These are phyloP conservation scores for Farysia itapuensis DNA, from an alignment of 1,284 basidiomycete species.

Conservation along the genomic window DNA sequence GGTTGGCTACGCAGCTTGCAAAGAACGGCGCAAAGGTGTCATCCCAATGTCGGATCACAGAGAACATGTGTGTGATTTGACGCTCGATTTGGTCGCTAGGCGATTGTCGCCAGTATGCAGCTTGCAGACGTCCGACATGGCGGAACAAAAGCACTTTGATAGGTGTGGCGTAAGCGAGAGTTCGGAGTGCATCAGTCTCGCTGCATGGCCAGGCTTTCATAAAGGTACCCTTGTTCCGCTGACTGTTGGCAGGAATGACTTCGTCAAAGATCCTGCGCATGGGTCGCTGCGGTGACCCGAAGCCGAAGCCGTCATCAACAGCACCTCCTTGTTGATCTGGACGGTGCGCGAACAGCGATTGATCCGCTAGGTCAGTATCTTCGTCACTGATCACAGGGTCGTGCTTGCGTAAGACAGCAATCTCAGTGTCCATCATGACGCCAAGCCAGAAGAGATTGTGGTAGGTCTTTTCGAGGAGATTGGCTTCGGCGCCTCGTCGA, in stretches of 20 bases:
- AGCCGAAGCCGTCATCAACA: too few relatives aligned
- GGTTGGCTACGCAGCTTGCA: conserved; percentile 13
- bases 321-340: background rate
- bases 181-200: conserved; percentile 19
- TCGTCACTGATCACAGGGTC: conserved; percentile 28
- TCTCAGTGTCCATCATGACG: conserved; percentile 28
- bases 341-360: conserved; percentile 5
- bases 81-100: conserved; percentile 17
- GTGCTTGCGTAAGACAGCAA: conserved; percentile 21
- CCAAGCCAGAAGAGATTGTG: conserved; percentile 30
- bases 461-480: conserved; percentile 23
- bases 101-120: conserved; percentile 24
- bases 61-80: conserved; percentile 18
- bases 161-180: conserved; percentile 18
- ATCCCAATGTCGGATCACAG: conserved; percentile 22
- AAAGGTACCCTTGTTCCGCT: conserved; percentile 12
- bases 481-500: conserved; percentile 7
- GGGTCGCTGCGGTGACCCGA: background rate
- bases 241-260: conserved; percentile 20
- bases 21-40: conserved; percentile 25
- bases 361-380: conserved; percentile 22
- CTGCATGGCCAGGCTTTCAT: conserved; percentile 18
- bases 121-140: conserved; percentile 24
- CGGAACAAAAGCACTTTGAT: conserved; percentile 36
- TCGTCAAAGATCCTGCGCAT: conserved; percentile 35